Percentiles rank a stretch among this genome's conserved stretches.
Conservation (phyloP, 2,329 filamentous ascomycete species). For the Venturia effusa region DNA sequence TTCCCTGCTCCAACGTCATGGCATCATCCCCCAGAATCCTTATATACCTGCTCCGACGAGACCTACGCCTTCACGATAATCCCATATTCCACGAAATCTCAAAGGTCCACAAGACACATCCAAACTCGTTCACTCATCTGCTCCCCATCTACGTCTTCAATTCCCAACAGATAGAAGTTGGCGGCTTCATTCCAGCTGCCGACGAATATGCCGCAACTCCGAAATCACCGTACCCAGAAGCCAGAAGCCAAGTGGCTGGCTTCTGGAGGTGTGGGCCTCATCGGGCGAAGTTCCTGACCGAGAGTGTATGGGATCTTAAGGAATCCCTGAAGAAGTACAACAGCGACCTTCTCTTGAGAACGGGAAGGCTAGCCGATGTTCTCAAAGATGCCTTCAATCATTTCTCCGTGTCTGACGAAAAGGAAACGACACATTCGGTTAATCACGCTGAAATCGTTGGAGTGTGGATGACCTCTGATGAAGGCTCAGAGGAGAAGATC, state of each 20-base stretch:
- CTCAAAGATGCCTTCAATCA: constrained; percentile 45
- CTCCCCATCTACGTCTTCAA: constrained; percentile 14
- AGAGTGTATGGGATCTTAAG: constrained; percentile 66
- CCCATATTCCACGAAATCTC: constrained; percentile 53
- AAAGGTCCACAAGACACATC: constrained; percentile 15
- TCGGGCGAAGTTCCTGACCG: constrained; percentile 59
- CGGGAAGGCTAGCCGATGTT: constrained; percentile 51
- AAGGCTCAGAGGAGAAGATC: constrained; percentile 55
- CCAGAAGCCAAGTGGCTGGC: constrained; percentile 50
- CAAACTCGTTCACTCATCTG: constrained; percentile 11
- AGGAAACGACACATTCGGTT: constrained; percentile 11
- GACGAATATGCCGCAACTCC: constrained; percentile 11
- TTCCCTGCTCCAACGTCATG: neutral
- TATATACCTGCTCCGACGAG: constrained; percentile 61
- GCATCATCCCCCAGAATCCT: constrained; percentile 36
- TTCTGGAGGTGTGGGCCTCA: constrained; percentile 68
- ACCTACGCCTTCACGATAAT: constrained; percentile 65
- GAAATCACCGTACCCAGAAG: constrained; percentile 56
- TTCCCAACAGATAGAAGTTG: constrained; percentile 56
- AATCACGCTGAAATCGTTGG: constrained; percentile 41
- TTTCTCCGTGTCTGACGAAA: constrained; percentile 18
- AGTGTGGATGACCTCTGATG: constrained; percentile 65
- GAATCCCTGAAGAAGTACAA: constrained; percentile 45
- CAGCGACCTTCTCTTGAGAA: constrained; percentile 53
- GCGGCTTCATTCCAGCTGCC: constrained; percentile 54